These are phyloP conservation scores for Fusarium heterosporum DNA, from an alignment of 2,329 filamentous ascomycete genomes.

Conservation along the genomic window DNA sequence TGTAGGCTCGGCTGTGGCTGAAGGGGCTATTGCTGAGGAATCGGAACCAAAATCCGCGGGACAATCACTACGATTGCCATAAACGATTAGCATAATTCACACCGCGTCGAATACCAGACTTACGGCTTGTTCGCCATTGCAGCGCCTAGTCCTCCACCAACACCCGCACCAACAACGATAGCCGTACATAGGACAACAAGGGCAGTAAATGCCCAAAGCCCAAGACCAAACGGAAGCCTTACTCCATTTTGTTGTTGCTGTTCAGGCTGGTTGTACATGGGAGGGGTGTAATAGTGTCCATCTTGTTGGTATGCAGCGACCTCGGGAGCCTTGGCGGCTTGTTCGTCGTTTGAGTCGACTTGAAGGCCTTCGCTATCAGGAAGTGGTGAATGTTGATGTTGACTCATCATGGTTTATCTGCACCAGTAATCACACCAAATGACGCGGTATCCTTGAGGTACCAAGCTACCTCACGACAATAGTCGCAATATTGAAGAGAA, in stretches of 20 bases:
- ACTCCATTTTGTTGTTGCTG: neutral
- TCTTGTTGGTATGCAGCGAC: conserved; percentile 11
- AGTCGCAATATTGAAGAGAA: neutral
- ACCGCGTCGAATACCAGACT: rapidly evolving
- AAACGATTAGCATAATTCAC: neutral
- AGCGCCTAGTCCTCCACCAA: conserved; percentile 34
- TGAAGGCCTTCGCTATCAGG: conserved; percentile 35
- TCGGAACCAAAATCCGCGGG: neutral
- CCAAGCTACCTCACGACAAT: neutral
- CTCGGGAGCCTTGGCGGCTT: conserved; percentile 31
- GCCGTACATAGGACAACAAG: conserved; percentile 30
- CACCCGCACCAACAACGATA: conserved; percentile 32
- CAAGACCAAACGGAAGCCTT: conserved; percentile 31
- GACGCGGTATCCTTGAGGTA: neutral
- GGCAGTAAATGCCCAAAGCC: conserved; percentile 33
- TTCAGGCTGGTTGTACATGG: conserved; percentile 11
- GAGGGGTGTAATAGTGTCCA: conserved; percentile 21
- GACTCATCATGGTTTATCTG: conserved; percentile 20
- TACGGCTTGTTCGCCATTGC: conserved; percentile 35
- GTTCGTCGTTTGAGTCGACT: conserved; percentile 25
- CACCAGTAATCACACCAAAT: neutral
- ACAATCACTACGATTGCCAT: conserved; percentile 9
- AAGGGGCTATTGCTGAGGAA: conserved; percentile 1
- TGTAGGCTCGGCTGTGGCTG: conserved; percentile 17
- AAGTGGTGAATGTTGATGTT: conserved; percentile 6